phyloP scores from a whole-genome alignment of 2,329 filamentous ascomycete species.

The Stachybotrys chlorohalonatus region DNA sequence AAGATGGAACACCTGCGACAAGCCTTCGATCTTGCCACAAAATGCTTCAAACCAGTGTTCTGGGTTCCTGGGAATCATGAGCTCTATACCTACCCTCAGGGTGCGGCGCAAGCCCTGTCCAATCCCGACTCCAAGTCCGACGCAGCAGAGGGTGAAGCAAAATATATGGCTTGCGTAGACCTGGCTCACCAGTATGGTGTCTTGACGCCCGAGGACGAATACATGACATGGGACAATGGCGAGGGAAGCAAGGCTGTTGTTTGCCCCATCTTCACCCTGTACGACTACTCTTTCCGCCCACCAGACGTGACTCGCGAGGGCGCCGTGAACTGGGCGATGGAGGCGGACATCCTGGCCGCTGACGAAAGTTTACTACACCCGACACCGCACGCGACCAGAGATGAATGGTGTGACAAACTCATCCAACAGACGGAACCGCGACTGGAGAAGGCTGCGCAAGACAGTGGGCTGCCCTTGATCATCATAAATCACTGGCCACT shows the following conservation, averaged over 20 bases:
- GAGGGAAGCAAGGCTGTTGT: slow-evolving; percentile 37
- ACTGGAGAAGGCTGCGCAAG: slow-evolving; percentile 12
- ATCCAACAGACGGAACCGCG: slow-evolving; percentile 15
- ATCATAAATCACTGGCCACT: slow-evolving; percentile 29
- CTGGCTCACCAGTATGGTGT: slow-evolving; percentile 42
- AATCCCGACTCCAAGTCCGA: slow-evolving; percentile 18
- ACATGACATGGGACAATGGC: slow-evolving; percentile 38
- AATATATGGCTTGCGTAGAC: slow-evolving; percentile 46
- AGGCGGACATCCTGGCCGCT: slow-evolving; percentile 23
- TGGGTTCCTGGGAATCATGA: slow-evolving; percentile 52
- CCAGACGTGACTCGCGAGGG: slow-evolving; percentile 30
- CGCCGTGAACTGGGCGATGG: slow-evolving; percentile 29
- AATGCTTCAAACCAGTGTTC: slow-evolving; percentile 30
- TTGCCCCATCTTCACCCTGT: slow-evolving; percentile 48
- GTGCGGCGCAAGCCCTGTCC: slow-evolving; percentile 6
- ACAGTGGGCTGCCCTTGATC: slow-evolving; percentile 13
- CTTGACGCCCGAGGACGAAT: slow-evolving; percentile 47
- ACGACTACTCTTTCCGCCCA: slow-evolving; percentile 51
- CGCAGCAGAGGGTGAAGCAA: slow-evolving; percentile 32
- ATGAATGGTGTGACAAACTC: slow-evolving; percentile 23
- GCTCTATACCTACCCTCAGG: slow-evolving; percentile 31
- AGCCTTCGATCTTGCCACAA: slow-evolving; percentile 20
- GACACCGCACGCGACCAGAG: slow-evolving; percentile 21
- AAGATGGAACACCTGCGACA: slow-evolving; percentile 21
- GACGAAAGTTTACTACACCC: slow-evolving; percentile 27